Base-by-base conservation (phyloP, 2,329 filamentous ascomycete species). In the Colletotrichum tofieldiae region DNA sequence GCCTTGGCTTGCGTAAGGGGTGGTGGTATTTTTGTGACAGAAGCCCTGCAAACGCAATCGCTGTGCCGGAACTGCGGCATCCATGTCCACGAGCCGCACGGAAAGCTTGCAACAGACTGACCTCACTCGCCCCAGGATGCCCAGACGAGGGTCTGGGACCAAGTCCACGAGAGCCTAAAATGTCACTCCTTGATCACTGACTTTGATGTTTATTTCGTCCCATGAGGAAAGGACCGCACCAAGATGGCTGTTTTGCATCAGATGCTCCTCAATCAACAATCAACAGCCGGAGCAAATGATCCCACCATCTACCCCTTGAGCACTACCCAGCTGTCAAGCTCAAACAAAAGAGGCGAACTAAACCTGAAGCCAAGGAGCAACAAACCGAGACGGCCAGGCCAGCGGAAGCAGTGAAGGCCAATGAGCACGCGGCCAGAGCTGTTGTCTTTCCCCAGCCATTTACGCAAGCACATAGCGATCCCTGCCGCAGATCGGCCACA, bases 1-100 rank as follows among this genome's bases (percentile, higher is more conserved):
- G 60, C 59, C 70, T 72, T 70, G 70, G 70, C 70, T 65, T 72
- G 70, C 70, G 70, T 72, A 64, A 72, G 70, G 59, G 37, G 59
- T 64, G 69, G 59, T 70, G 65, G 51, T 70, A 43, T 55, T 65
- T 55, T 72, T 65, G 39, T 47, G n/a, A 14, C 26, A 43, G 11
- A 60, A 23, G 35, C 69, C 65, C 59, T 63, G 58, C 37, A 52
- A 59, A 55, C 26, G 69, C 43, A 60, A 68, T 59, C 26, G 52
- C 45, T 47, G 56, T 47, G 60, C 43, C 54, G 51, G 52, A 56
- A 32, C 45, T 32, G 26, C 39, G 18, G 49, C 61, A 51, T 18
- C 52, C 59, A 68, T 72, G 70, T 60, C 41, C 37, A 60, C 43
- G 59, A 69, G 65, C 70, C 70, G 52, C 65, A 68, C 45, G 52